Evolutionary conservation across 129 eudicot species (phyloP), one percentile per base, ranked within the genome.

Genomic region (Flaveria ramosissima): DNA sequence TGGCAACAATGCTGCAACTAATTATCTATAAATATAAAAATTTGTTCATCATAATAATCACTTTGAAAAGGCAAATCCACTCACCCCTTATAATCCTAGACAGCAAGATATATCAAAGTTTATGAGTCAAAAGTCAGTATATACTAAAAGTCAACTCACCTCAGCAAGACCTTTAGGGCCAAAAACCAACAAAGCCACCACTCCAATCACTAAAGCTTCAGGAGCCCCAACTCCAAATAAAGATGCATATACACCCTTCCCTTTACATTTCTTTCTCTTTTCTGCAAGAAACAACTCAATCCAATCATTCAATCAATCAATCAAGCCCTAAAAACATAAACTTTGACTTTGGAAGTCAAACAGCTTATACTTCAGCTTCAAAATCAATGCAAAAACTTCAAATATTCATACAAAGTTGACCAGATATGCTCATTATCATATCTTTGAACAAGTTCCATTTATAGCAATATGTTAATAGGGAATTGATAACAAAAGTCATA

Each of bases 111-210:
- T 20, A 51, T 56, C 63, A 56, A 9, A 56, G 13, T 17, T 12
- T 72, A 17, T 0, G n/a, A 16, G 16, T 62, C 15, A 7, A 73
- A 73, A 73, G 39, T 12, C 52, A 21, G 39, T 14, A 48, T 5
- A 76, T 21, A 43, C 15, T 39, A 47, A 55, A 80, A 72, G 64
- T 68, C 42, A 73, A 79, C 78, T 75, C 36, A 91, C 98, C 86
- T 94, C 98, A 77, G 98, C 98, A 84, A 94, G 97, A 76, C 98
- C 98, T 85, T 94, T 94, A n/a, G 98, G 98, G n/a, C 98, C 98
- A 74, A 94, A 94, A 80, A 94, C 98, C 85, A 94, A 80, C 90
- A 94, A 83, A 76, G 98, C 98, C 66, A 94, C 98, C 50, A 90
- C 98, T 20, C 98, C 98, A 76, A 94, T 94, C 9, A 94, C 97